These are phyloP conservation scores for Buxus sempervirens DNA, from an alignment of 164 flowering plant species.

Conservation along the genomic window DNA sequence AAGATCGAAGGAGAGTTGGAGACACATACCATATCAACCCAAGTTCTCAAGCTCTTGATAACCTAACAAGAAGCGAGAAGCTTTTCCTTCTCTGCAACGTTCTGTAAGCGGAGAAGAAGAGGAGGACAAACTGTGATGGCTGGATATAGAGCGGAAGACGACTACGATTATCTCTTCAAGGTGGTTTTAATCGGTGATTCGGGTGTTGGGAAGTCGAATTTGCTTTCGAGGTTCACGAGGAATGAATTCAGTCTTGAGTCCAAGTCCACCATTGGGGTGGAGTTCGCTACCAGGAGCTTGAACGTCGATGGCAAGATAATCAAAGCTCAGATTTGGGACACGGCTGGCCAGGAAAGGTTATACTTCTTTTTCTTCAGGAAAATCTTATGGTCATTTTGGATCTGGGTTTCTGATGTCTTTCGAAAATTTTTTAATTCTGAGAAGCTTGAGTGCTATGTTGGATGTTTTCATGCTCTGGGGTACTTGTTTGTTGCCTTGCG, in stretches of 20 bases:
- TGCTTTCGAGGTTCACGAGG: constrained; percentile 60
- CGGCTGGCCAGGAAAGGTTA: constrained; percentile 51
- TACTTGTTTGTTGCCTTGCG: not conserved
- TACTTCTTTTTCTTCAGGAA: not conserved
- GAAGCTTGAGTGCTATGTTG: no score
- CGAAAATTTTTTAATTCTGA: not conserved
- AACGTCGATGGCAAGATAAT: constrained; percentile 49
- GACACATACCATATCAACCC: not conserved
- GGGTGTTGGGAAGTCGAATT: constrained; percentile 64
- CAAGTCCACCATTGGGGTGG: constrained; percentile 69
- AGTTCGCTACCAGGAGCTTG: constrained; percentile 64
- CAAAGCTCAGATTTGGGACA: constrained; percentile 60
- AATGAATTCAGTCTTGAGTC: constrained; percentile 74
- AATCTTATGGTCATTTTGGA: constrained; percentile 7
- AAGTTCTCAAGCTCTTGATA: constrained; percentile 1
- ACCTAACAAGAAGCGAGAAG: no score
- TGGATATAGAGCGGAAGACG: constrained; percentile 63
- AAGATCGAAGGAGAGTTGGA: not conserved
- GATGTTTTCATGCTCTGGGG: no score
- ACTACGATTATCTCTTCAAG: constrained; percentile 68
- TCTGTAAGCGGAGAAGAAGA: no score
- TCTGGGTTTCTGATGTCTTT: constrained; percentile 11
- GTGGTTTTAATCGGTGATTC: constrained; percentile 66
- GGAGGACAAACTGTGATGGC: constrained; percentile 31
- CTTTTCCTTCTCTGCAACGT: no score